Evolutionary conservation across 805 yeast species (phyloP), one percentile per base, ranked within the genome.

Genomic region (Debaryomyces tyrocola): DNA sequence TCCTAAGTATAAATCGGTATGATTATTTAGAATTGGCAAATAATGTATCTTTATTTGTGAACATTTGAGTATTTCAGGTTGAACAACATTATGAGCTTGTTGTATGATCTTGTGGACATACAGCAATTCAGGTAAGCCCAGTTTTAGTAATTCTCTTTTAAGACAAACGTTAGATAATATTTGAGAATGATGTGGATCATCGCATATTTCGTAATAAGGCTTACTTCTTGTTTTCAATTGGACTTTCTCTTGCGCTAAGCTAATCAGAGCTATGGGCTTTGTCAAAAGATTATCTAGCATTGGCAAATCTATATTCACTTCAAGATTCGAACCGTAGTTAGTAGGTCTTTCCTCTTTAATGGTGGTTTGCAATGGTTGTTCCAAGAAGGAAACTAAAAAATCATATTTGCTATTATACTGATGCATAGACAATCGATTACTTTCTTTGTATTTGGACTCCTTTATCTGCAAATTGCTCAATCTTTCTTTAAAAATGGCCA

Each of bases 1-100:
- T 0, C 97, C 97, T 6, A 89, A 62, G 14, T 75, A 67, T 2
- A 67, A 45, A 56, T 92, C 97, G 0, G 97, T 90, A 46, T 80
- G 83, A 12, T 62, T 53, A 44, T 57, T 59, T 20, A 60, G 47
- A 4, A 66, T 53, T 1, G 72, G 70, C 17, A 69, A 48, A 43
- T 46, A 62, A 48, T 69, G 74, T 14, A 57, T 56, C 40, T 62
- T 67, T 6, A 29, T 39, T 27, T 54, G 55, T 8, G 58, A 47
- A 46, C 72, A 66, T 31, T 55, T 50, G 34, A 48, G 57, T 2
- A 59, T 42, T 9, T 58, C 62, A 15, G 49, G 47, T 2, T 56
- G 40, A 8, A 66, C 41, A 6, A 54, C 40, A 12, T 48, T 46
- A 20, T 49, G 54, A 31, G 47, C 43, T 38, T 40, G 49, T 10